Percentiles rank a stretch among this genome's conserved stretches.
phyloP scores from a whole-genome alignment of 2,329 filamentous ascomycete genomes.

The Diplodia sapinea region DNA sequence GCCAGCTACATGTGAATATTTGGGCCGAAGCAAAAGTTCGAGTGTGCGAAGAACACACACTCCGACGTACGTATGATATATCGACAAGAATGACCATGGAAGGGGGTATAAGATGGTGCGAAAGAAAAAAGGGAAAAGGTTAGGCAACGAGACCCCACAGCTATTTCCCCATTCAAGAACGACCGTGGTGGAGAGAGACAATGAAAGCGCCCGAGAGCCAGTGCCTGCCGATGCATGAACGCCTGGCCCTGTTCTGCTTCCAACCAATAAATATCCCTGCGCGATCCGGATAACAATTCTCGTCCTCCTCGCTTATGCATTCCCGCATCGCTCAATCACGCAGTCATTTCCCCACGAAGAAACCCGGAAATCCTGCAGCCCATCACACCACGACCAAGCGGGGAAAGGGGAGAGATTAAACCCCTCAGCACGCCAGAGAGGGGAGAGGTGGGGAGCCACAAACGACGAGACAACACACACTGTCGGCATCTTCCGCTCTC shows the following conservation, averaged over 20 bases:
- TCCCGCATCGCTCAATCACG: background rate
- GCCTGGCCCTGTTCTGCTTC: background rate
- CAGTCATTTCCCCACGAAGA: background rate
- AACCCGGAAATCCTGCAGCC: background rate
- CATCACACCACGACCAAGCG: background rate
- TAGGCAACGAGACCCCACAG: background rate
- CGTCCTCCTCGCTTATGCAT: background rate
- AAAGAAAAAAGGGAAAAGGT: background rate
- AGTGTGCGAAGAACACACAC: background rate
- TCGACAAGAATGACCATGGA: background rate
- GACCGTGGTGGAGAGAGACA: background rate
- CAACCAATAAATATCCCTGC: conserved; percentile 4
- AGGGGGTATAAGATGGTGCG: background rate
- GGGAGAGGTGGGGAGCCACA: background rate
- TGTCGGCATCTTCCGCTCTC: background rate
- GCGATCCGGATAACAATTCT: background rate
- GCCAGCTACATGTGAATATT: background rate
- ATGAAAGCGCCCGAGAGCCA: background rate
- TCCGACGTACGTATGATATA: background rate
- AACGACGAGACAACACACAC: background rate
- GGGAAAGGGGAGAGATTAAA: background rate
- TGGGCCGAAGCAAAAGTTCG: background rate
- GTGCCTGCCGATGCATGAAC: background rate
- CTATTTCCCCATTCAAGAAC: background rate
- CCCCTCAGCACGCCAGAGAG: background rate